phyloP scores from a whole-genome alignment of 345 rosid genomes.

The Excoecaria cochinchinensis region DNA sequence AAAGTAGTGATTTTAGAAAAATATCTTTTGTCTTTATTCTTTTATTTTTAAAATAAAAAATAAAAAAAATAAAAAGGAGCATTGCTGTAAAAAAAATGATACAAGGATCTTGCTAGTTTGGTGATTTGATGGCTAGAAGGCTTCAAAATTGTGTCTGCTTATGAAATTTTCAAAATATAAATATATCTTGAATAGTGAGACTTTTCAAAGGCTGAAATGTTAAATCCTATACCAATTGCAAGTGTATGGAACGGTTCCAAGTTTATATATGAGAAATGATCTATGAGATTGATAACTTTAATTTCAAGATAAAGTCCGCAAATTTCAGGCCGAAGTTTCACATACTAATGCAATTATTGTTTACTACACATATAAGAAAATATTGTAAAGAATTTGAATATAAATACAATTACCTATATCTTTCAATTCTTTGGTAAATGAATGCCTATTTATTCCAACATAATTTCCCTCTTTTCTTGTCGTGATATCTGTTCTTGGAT shows the following conservation, averaged over 20 bases:
- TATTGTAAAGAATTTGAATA: no score
- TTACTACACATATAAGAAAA: no score
- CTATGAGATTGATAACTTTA: slow-evolving; percentile 1
- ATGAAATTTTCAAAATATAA: neutral
- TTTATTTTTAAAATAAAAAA: neutral
- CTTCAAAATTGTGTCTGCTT: no score
- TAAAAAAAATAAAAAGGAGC: neutral
- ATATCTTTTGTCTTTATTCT: neutral
- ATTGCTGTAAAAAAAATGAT: neutral
- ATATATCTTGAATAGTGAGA: neutral
- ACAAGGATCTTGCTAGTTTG: neutral
- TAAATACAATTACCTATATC: no score
- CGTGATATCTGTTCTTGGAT: no score
- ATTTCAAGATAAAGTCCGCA: neutral
- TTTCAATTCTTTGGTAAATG: no score
- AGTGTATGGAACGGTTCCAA: neutral
- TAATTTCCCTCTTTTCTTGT: no score
- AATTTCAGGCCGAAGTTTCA: no score
- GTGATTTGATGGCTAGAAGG: slow-evolving; percentile 1
- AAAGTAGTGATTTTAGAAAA: neutral
- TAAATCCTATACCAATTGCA: neutral
- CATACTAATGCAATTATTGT: no score
- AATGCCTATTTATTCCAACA: no score
- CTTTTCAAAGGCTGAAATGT: neutral
- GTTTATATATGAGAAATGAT: neutral